A percentile compares a stretch with the other conserved stretches of the same genome.
Conservation (phyloP, 495 filamentous ascomycete genomes). For the Penicillium paxilli region DNA sequence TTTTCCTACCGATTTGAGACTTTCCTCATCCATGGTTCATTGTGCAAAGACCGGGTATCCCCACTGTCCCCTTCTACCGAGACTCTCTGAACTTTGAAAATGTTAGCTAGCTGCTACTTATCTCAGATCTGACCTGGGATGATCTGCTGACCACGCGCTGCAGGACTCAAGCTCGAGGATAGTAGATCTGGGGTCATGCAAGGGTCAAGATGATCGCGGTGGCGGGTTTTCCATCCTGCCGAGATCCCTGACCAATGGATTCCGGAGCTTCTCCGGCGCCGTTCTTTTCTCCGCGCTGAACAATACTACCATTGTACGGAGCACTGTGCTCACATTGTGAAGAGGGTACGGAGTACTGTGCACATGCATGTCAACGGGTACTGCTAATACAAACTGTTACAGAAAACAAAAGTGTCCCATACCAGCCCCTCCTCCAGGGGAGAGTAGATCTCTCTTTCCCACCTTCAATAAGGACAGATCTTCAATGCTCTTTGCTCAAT, state of each 20-base stretch:
- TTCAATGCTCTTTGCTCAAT: not conserved
- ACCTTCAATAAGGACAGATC: not conserved
- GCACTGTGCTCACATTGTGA: not conserved
- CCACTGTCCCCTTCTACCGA: constrained; percentile 9
- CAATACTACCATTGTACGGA: too few species aligned
- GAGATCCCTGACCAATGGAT: not conserved
- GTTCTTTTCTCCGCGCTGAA: not conserved
- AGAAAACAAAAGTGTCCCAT: too few species aligned
- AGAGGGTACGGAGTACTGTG: not conserved
- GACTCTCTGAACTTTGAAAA: too few species aligned
- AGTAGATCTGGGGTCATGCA: constrained; percentile 31
- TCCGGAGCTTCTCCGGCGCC: not conserved
- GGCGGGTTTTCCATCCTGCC: constrained; percentile 14
- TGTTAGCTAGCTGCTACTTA: too few species aligned
- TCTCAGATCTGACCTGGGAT: too few species aligned
- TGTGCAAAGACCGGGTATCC: constrained; percentile 6
- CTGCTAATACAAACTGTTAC: too few species aligned
- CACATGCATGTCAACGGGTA: too few species aligned
- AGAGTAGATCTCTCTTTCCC: too few species aligned
- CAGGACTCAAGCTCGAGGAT: not conserved
- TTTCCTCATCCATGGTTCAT: constrained; percentile 7
- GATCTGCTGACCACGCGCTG: not conserved
- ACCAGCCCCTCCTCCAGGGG: too few species aligned
- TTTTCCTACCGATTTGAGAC: constrained; percentile 3
- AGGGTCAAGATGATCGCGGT: constrained; percentile 24